Evolutionary conservation across 2,329 filamentous ascomycete species (phyloP).

Genomic region (Aspergillus novofumigatus): DNA sequence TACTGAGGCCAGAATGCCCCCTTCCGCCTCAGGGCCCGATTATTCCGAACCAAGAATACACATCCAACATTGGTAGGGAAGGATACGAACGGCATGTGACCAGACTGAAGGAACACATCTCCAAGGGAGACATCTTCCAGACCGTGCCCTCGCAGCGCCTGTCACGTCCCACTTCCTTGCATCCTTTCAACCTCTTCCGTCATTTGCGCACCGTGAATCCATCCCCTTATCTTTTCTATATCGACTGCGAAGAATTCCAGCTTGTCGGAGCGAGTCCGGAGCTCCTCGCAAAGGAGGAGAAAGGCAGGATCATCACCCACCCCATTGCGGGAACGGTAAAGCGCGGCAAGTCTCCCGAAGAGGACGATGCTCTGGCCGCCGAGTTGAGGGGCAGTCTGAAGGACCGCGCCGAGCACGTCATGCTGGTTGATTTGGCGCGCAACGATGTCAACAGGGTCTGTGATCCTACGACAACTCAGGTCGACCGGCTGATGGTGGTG

Average conservation of each 20-base stretch:
- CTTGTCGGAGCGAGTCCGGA: conserved; percentile 94
- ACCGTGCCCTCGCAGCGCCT: conserved; percentile 93
- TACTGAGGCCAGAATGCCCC: conserved; percentile 70
- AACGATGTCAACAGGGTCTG: conserved; percentile 97
- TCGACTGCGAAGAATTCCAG: conserved; percentile 87
- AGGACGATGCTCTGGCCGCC: conserved; percentile 74
- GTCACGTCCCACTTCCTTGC: conserved; percentile 79
- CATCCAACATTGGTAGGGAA: conserved; percentile 81
- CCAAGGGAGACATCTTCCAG: conserved; percentile 91
- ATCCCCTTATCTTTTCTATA: conserved; percentile 94
- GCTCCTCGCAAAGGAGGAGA: conserved; percentile 85
- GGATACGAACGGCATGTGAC: conserved; percentile 92
- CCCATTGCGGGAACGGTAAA: conserved; percentile 95
- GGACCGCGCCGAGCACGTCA: conserved; percentile 91
- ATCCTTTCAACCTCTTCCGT: conserved; percentile 97
- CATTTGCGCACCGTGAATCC: conserved; percentile 96
- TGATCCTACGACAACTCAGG: conserved; percentile 81
- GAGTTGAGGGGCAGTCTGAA: conserved; percentile 78
- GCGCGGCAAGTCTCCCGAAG: conserved; percentile 72
- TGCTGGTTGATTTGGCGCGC: conserved; percentile 92
- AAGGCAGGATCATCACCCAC: conserved; percentile 85
- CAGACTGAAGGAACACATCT: conserved; percentile 83
- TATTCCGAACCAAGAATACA: conserved; percentile 69
- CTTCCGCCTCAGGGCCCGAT: conserved; percentile 74
- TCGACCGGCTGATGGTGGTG: conserved; percentile 91